Evolutionary conservation across 306 rosid genomes (phyloP).

Genomic region (Argentina anserina): DNA sequence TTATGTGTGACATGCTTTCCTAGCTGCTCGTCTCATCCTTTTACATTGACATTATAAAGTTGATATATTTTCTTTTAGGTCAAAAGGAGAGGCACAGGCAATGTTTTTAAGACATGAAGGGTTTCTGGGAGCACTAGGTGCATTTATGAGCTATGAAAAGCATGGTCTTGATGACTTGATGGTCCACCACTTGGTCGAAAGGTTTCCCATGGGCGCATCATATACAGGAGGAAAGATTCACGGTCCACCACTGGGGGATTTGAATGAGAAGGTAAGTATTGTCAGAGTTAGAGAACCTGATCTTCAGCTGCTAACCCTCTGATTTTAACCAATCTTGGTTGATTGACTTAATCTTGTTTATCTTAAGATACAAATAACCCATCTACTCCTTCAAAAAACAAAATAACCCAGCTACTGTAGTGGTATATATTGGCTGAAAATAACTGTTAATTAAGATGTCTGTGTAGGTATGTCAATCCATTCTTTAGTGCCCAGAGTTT

Average conservation of each 20-base stretch:
- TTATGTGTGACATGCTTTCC: not conserved
- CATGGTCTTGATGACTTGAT: constrained; percentile 96
- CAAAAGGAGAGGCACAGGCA: constrained; percentile 92
- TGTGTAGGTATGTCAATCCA: constrained; percentile 11
- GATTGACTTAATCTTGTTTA: constrained; percentile 5
- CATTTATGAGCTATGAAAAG: constrained; percentile 97
- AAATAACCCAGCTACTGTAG: constrained; percentile 22
- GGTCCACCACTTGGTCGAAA: constrained; percentile 96
- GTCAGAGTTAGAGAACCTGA: constrained; percentile 28
- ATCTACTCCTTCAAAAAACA: too few relatives aligned
- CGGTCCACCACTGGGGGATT: constrained; percentile 94
- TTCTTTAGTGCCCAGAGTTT: too few relatives aligned
- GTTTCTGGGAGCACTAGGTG: constrained; percentile 89
- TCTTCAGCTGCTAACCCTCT: constrained; percentile 11
- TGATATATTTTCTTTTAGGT: constrained; percentile 47
- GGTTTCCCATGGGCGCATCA: constrained; percentile 97
- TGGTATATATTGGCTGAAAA: not conserved
- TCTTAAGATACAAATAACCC: constrained; percentile 12
- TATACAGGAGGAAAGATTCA: constrained; percentile 94
- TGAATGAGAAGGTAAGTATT: constrained; percentile 88
- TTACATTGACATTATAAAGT: constrained; percentile 18
- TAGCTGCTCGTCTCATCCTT: constrained; percentile 1
- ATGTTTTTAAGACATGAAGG: constrained; percentile 99
- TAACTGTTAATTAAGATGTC: constrained; percentile 9
- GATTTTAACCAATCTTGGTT: constrained; percentile 5